These are phyloP conservation scores for Leccinum uliginosum DNA, from an alignment of 768 basidiomycete genomes.

Conservation along the genomic window DNA sequence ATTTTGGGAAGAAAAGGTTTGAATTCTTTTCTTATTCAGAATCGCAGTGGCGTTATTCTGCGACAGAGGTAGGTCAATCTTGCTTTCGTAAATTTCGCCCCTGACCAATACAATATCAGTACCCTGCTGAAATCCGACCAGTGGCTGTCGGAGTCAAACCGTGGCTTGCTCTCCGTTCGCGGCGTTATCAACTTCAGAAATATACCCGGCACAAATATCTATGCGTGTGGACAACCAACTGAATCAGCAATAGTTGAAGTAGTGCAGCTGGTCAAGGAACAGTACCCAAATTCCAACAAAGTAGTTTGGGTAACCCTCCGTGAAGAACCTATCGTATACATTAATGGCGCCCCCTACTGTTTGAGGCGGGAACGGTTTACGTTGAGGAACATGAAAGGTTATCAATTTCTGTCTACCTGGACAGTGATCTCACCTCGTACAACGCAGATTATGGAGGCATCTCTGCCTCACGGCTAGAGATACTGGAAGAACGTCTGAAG, in stretches of 20 bases:
- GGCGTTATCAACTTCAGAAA: slow-evolving; percentile 96
- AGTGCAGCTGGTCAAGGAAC: slow-evolving; percentile 54
- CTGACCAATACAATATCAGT: slow-evolving; percentile 32
- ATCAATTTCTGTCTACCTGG: background rate
- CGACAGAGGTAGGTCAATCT: slow-evolving; percentile 64
- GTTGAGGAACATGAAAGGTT: slow-evolving; percentile 91
- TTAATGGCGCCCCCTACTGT: slow-evolving; percentile 92
- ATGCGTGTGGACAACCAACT: slow-evolving; percentile 91
- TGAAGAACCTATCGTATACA: slow-evolving; percentile 87
- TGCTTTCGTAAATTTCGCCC: slow-evolving; percentile 2
- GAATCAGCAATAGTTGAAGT: slow-evolving; percentile 80
- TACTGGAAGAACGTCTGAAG: slow-evolving; percentile 84
- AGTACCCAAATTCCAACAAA: slow-evolving; percentile 55
- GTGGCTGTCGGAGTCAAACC: slow-evolving; percentile 74
- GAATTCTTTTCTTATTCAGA: slow-evolving; percentile 39
- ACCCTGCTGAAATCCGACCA: slow-evolving; percentile 91
- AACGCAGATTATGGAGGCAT: slow-evolving; percentile 90
- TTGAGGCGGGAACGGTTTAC: slow-evolving; percentile 80
- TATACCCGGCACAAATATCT: slow-evolving; percentile 75
- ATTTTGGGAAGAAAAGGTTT: background rate
- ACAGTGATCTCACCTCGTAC: background rate
- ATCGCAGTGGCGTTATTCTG: slow-evolving; percentile 90
- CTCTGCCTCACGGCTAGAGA: slow-evolving; percentile 82
- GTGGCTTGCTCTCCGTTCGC: slow-evolving; percentile 64
- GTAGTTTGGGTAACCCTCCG: slow-evolving; percentile 92